Percentiles rank a stretch among this genome's conserved stretches.
phyloP scores from a whole-genome alignment of 78 protist genomes.

The Chrysochromulina parva region DNA sequence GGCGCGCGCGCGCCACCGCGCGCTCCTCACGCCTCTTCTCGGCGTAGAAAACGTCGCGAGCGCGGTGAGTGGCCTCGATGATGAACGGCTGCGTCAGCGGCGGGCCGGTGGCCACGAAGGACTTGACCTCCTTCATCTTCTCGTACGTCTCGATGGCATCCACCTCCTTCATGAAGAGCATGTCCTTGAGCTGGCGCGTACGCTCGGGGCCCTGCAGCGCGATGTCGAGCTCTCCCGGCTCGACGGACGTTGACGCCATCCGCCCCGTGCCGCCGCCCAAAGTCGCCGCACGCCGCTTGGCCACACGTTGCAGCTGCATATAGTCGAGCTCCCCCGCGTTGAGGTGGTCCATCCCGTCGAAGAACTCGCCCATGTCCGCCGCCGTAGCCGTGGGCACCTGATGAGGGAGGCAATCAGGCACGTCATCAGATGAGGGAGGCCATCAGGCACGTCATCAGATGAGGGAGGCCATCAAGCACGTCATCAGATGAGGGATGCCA shows the following conservation, averaged over 20 bases:
- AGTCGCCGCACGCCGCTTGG: background rate
- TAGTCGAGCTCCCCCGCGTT: background rate
- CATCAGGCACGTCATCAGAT: too few relatives aligned
- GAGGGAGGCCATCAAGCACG: too few relatives aligned
- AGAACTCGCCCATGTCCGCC: background rate
- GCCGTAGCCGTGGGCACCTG: background rate
- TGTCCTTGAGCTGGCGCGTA: background rate
- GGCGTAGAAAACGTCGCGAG: background rate
- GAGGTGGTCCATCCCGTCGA: background rate
- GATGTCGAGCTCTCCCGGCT: background rate
- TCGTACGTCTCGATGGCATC: background rate
- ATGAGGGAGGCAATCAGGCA: too few relatives aligned
- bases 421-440: too few relatives aligned
- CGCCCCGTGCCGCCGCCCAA: background rate
- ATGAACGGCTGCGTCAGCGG: background rate
- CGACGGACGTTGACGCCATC: background rate
- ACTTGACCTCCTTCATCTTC: background rate
- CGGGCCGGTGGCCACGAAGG: background rate
- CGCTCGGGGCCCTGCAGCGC: background rate
- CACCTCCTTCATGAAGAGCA: background rate
- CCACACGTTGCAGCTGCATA: background rate
- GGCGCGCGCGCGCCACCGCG: background rate
- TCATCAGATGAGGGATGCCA: too few relatives aligned
- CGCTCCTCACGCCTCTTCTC: background rate
- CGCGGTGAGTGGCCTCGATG: background rate